These are phyloP conservation scores for Kwoniella sp. DNA, from an alignment of 768 basidiomycete species.

Conservation along the genomic window DNA sequence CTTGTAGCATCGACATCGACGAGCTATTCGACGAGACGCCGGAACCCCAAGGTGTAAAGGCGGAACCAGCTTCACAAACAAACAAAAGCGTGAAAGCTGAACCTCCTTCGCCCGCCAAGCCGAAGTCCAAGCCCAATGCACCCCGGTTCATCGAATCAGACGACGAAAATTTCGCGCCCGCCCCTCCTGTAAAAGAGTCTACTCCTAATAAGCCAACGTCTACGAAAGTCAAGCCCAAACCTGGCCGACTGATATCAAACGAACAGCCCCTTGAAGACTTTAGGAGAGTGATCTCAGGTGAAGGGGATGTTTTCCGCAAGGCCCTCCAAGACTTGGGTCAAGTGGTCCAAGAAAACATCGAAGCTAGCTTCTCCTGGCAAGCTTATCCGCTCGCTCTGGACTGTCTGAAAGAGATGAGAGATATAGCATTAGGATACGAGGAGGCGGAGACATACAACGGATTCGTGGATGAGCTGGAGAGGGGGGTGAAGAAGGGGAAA, in stretches of 20 bases:
- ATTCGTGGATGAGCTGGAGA: slow-evolving; percentile 41
- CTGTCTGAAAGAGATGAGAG: slow-evolving; percentile 71
- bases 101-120: slow-evolving; percentile 25
- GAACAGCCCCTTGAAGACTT: slow-evolving; percentile 78
- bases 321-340: slow-evolving; percentile 70
- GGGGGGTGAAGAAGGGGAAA: slow-evolving; percentile 39
- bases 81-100: slow-evolving; percentile 18
- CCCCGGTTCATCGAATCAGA: slow-evolving; percentile 26
- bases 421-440: slow-evolving; percentile 63
- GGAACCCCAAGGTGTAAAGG: slow-evolving; percentile 38
- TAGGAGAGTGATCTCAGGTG: slow-evolving; percentile 64
- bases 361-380: slow-evolving; percentile 70
- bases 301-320: slow-evolving; percentile 79
- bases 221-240: slow-evolving; percentile 35
- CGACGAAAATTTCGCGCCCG: slow-evolving; percentile 50
- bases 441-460: slow-evolving; percentile 53
- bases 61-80: background rate
- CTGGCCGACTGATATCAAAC: slow-evolving; percentile 73
- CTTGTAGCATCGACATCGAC: slow-evolving; percentile 49
- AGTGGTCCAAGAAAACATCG: slow-evolving; percentile 71
- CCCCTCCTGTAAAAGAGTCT: background rate
- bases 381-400: slow-evolving; percentile 71
- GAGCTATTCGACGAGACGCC: slow-evolving; percentile 60
- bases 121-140: slow-evolving; percentile 50
- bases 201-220: background rate